Percentiles rank a stretch among this genome's conserved stretches.
phyloP scores from a whole-genome alignment of 2,329 filamentous ascomycete species.

The Penicillium sp. region DNA sequence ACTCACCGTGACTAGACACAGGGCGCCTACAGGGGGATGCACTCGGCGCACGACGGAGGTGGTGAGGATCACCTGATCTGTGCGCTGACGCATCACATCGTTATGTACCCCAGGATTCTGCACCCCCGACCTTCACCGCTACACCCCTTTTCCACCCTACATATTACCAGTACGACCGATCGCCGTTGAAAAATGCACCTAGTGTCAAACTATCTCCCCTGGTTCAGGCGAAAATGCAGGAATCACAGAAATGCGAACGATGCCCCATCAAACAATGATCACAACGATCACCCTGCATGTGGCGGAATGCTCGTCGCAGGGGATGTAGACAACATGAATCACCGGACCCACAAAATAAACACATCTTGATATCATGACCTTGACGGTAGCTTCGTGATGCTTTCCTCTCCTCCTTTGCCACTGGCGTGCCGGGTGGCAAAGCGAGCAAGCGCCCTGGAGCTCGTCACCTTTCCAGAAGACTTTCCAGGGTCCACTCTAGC shows the following conservation, averaged over 20 bases:
- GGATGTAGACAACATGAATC: conserved; percentile 1
- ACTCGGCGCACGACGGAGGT: too few relatives aligned
- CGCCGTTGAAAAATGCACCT: neutral
- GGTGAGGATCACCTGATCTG: conserved; percentile 12
- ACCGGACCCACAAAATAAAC: conserved; percentile 21
- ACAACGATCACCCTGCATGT: conserved; percentile 8
- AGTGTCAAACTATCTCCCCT: neutral
- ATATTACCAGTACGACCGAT: conserved; percentile 7
- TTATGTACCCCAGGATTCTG: conserved; percentile 23
- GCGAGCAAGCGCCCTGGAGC: neutral
- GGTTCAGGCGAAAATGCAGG: neutral
- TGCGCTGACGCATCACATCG: conserved; percentile 4
- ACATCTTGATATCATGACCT: conserved; percentile 24
- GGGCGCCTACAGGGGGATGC: neutral
- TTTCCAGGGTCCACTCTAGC: neutral
- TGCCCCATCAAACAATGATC: neutral
- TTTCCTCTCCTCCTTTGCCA: neutral
- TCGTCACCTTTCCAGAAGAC: neutral
- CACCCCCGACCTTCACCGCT: conserved; percentile 3
- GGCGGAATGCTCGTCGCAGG: conserved; percentile 14
- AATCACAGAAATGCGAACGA: neutral
- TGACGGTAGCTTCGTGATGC: too few relatives aligned
- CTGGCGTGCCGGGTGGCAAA: conserved; percentile 4
- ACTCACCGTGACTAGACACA: conserved; percentile 1
- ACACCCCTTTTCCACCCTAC: neutral